Conservation (phyloP, 1,139 yeast species). For the Hansenula lynferdii region DNA sequence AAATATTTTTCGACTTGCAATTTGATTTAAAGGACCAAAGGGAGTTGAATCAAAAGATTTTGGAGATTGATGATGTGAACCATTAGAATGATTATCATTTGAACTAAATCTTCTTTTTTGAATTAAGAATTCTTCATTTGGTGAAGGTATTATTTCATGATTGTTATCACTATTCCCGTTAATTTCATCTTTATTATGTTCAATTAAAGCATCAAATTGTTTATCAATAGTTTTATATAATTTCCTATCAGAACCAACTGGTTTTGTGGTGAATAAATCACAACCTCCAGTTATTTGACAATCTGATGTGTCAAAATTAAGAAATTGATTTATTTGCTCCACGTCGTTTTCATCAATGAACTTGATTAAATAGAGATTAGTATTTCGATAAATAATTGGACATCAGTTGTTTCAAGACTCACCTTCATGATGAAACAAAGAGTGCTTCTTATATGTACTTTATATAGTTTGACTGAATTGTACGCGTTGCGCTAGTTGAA, state of each 20-base stretch:
- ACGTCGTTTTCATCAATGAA: conserved; percentile 90
- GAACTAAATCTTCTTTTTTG: conserved; percentile 23
- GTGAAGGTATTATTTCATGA: conserved; percentile 6
- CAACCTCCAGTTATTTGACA: conserved; percentile 89
- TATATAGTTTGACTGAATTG: too few relatives aligned
- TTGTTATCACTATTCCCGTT: conserved; percentile 10
- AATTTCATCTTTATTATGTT: conserved; percentile 27
- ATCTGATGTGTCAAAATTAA: conserved; percentile 84
- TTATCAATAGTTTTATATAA: conserved; percentile 83
- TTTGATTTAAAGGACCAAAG: conserved; percentile 86
- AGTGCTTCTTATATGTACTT: too few relatives aligned
- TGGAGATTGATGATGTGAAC: conserved; percentile 8
- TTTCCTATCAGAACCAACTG: conserved; percentile 85
- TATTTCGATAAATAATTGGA: too few relatives aligned
- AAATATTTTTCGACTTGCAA: conserved; percentile 81
- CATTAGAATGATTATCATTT: conserved; percentile 7
- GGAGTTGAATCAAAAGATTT: conserved; percentile 57
- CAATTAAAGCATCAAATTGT: conserved; percentile 63
- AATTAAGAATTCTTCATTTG: conserved; percentile 15
- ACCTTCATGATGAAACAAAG: conserved; percentile 3
- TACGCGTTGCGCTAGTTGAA: too few relatives aligned
- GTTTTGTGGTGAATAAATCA: conserved; percentile 91
- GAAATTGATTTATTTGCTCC: conserved; percentile 81
- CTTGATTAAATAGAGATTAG: conserved; percentile 29
- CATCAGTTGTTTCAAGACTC: too few relatives aligned